Evolutionary conservation across 306 rosid species (phyloP).

Genomic region (Medicago arabica): DNA sequence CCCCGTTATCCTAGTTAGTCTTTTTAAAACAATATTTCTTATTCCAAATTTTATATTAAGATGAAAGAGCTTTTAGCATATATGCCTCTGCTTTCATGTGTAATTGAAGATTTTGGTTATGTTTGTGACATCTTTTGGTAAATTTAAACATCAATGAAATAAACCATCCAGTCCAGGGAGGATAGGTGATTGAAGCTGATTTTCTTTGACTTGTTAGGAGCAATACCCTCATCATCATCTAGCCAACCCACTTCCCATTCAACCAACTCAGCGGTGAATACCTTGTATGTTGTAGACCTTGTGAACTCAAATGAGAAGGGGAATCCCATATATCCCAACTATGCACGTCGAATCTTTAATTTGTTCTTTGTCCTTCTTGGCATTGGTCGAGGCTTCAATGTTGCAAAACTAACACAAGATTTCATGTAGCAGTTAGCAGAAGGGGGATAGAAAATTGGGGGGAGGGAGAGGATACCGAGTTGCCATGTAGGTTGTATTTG

Average conservation of each 20-base stretch:
- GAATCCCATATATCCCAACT: neutral
- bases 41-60: slow-evolving; percentile 8
- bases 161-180: neutral
- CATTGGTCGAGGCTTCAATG: neutral
- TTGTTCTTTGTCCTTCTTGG: neutral
- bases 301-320: neutral
- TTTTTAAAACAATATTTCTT: neutral
- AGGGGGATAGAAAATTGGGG: neutral
- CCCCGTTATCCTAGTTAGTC: neutral
- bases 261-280: neutral
- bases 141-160: neutral
- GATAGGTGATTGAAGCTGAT: neutral
- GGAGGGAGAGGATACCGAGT: neutral
- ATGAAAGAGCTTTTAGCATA: slow-evolving; percentile 15
- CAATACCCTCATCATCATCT: neutral
- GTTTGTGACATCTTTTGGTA: slow-evolving; percentile 3
- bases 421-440: neutral
- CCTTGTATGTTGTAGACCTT: neutral
- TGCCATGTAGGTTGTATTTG: neutral
- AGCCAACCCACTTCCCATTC: neutral
- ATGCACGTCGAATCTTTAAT: neutral
- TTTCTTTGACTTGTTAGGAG: neutral
- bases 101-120: neutral
- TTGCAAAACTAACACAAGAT: neutral
- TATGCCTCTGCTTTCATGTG: neutral